phyloP scores from a whole-genome alignment of 2,329 filamentous ascomycete genomes.

The Ceratocystiopsis sp. region DNA sequence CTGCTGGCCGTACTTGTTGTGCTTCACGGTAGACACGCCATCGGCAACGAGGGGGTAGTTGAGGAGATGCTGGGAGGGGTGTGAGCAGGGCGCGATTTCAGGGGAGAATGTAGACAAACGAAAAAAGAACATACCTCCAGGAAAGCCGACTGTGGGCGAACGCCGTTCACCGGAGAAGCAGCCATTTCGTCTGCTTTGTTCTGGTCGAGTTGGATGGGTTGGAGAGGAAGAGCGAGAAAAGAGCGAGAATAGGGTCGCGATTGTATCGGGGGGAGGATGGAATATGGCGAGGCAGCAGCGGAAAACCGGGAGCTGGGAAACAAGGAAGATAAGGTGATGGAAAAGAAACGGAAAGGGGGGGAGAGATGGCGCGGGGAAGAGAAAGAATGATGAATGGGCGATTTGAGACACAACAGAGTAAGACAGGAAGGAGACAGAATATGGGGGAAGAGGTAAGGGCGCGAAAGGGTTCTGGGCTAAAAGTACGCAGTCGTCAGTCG shows the following conservation, averaged over 20 bases:
- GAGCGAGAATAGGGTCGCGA: neutral
- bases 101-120: neutral
- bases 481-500: too few species aligned
- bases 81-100: too few species aligned
- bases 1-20: constrained; percentile 68
- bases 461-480: too few species aligned
- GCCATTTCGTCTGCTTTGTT: constrained; percentile 5
- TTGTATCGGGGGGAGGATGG: too few species aligned
- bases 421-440: too few species aligned
- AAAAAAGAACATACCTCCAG: constrained; percentile 6
- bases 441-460: too few species aligned
- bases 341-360: neutral
- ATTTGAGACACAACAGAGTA: too few species aligned
- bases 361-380: too few species aligned
- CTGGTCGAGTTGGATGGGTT: neutral
- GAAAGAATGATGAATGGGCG: too few species aligned
- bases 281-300: neutral
- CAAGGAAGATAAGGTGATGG: neutral
- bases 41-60: constrained; percentile 75
- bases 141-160: constrained; percentile 9
- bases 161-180: constrained; percentile 8
- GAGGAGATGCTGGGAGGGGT: constrained; percentile 52
- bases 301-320: neutral
- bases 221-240: neutral
- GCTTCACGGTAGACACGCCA: constrained; percentile 59